These are phyloP conservation scores for Cercospora sojina DNA, from an alignment of 2,329 filamentous ascomycete genomes.

Conservation along the genomic window DNA sequence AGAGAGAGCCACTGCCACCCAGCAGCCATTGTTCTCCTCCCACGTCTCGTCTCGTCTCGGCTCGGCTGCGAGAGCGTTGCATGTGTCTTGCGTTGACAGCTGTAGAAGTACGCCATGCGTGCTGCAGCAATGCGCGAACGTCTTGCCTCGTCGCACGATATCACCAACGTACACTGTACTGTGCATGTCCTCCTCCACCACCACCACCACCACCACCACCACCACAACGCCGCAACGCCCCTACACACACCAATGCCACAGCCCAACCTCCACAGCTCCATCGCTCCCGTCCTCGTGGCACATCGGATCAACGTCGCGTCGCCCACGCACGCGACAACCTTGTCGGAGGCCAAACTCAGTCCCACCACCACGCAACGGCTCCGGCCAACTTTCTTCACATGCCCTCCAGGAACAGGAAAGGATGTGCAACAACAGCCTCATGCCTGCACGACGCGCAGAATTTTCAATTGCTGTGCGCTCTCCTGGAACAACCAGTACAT, in stretches of 20 bases:
- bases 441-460: background rate
- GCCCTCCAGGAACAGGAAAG: conserved; percentile 12
- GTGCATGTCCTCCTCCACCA: too few species aligned
- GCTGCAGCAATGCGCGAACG: background rate
- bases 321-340: background rate
- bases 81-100: conserved; percentile 5
- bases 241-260: background rate
- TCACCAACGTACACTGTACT: background rate
- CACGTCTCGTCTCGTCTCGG: too few species aligned
- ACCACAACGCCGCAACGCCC: background rate
- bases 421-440: conserved; percentile 5
- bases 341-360: background rate
- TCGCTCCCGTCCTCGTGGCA: background rate
- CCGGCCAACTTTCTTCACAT: conserved; percentile 8
- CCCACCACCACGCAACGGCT: background rate
- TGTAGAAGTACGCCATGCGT: conserved; percentile 5
- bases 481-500: background rate
- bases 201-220: background rate
- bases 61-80: conserved; percentile 1
- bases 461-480: background rate
- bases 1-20: background rate
- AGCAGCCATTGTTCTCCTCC: background rate
- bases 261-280: background rate
- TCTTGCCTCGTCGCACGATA: background rate
- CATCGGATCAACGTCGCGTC: background rate